Percentiles rank a stretch among this genome's conserved stretches.
phyloP scores from a whole-genome alignment of 2,329 filamentous ascomycete species.

The Aspergillus sergii region DNA sequence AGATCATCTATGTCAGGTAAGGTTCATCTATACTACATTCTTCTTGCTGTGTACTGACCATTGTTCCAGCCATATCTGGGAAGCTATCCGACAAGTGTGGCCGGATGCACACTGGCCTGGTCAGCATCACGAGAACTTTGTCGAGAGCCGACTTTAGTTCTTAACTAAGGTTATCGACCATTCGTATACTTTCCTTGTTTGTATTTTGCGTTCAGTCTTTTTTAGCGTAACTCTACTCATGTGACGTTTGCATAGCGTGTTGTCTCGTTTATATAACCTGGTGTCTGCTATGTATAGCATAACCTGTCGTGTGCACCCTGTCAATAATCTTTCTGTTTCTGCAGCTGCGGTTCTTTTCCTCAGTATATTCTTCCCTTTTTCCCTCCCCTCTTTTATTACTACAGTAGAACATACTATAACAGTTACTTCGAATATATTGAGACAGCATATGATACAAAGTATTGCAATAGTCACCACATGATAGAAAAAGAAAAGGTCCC shows the following conservation, averaged over 20 bases:
- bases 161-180: background rate
- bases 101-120: conserved; percentile 84
- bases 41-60: conserved; percentile 16
- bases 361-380: background rate
- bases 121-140: conserved; percentile 66
- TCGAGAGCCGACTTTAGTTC: conserved; percentile 75
- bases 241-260: conserved; percentile 12
- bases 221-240: conserved; percentile 4
- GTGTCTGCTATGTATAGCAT: conserved; percentile 5
- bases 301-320: background rate
- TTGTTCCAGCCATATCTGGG: conserved; percentile 78
- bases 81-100: conserved; percentile 89
- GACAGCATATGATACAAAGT: conserved; percentile 20
- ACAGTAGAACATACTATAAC: background rate
- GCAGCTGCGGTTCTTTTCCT: background rate
- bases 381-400: background rate
- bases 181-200: conserved; percentile 1
- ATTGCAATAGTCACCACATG: conserved; percentile 15
- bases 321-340: background rate
- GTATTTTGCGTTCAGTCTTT: background rate
- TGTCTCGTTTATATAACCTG: conserved; percentile 3
- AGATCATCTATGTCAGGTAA: conserved; percentile 88
- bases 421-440: conserved; percentile 14
- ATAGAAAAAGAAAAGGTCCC: conserved; percentile 8
- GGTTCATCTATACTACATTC: conserved; percentile 33